Percentiles rank a stretch among this genome's conserved stretches.
Evolutionary conservation across 2,329 filamentous ascomycete species (phyloP).

Genomic region (Sporothrix protearum): DNA sequence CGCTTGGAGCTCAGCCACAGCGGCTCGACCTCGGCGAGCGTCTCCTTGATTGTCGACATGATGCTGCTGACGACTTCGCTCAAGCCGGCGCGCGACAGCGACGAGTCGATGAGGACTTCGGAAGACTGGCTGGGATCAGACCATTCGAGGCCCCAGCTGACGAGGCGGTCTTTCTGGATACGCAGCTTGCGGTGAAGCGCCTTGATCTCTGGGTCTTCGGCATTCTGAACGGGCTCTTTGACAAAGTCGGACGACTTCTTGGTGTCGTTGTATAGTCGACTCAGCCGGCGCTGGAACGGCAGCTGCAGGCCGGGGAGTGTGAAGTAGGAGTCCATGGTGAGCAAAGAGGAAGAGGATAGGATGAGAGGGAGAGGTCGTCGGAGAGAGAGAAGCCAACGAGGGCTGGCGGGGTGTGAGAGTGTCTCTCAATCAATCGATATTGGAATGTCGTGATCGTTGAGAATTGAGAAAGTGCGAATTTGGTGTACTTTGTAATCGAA

Average conservation of each 20-base stretch:
- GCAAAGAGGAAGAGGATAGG: background rate
- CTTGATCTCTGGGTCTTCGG: slow-evolving; percentile 66
- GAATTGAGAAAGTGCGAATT: background rate
- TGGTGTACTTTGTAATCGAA: background rate
- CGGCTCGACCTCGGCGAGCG: slow-evolving; percentile 70
- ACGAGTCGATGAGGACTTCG: slow-evolving; percentile 65
- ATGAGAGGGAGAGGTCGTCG: background rate
- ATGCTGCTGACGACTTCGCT: slow-evolving; percentile 75
- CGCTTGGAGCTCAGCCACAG: slow-evolving; percentile 62
- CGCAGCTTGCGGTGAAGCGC: slow-evolving; percentile 70
- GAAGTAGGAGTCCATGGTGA: slow-evolving; percentile 50
- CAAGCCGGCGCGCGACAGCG: slow-evolving; percentile 67
- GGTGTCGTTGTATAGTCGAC: slow-evolving; percentile 74
- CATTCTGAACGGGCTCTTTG: slow-evolving; percentile 59
- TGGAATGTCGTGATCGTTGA: background rate
- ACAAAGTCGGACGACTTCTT: slow-evolving; percentile 74
- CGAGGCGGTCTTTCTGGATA: slow-evolving; percentile 74
- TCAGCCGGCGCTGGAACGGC: slow-evolving; percentile 61
- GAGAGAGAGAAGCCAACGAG: background rate
- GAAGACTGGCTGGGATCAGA: slow-evolving; percentile 61
- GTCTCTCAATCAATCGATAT: slow-evolving; percentile 8
- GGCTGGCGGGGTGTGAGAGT: background rate
- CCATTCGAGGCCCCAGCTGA: slow-evolving; percentile 80
- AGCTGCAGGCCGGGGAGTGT: slow-evolving; percentile 51
- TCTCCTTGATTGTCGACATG: slow-evolving; percentile 76